Evolutionary conservation across 306 rosid genomes (phyloP).

Genomic region (Lagenaria siceraria): DNA sequence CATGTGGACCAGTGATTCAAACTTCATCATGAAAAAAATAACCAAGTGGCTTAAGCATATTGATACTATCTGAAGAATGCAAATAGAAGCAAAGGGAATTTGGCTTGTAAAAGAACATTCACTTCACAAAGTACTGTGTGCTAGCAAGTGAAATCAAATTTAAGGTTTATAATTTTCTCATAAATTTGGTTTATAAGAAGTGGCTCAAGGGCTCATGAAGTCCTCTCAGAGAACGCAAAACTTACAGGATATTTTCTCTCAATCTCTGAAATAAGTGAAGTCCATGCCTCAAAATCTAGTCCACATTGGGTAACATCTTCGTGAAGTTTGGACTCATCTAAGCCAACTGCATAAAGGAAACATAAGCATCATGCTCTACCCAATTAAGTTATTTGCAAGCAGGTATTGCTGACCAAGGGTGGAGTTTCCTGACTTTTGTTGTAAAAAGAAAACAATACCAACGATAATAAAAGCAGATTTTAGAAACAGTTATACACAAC

Average conservation of each 20-base stretch:
- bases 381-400: constrained; percentile 2
- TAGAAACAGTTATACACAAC: too few relatives aligned
- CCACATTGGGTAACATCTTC: constrained; percentile 29
- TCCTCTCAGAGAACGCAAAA: constrained; percentile 1
- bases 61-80: neutral
- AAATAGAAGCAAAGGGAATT: neutral
- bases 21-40: neutral
- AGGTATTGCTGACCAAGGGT: neutral
- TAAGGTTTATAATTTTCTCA: neutral
- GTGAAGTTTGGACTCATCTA: constrained; percentile 26
- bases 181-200: neutral
- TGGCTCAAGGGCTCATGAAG: neutral
- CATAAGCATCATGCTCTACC: neutral
- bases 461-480: too few relatives aligned
- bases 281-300: constrained; percentile 55
- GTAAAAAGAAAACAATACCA: neutral
- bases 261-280: constrained; percentile 37
- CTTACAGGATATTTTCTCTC: constrained; percentile 57
- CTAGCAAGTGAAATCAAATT: neutral
- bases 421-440: neutral
- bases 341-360: constrained; percentile 33
- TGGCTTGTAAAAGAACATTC: neutral
- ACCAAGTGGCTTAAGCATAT: neutral
- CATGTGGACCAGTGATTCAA: neutral
- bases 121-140: neutral